A percentile compares a stretch with the other conserved stretches of the same genome.
These are phyloP conservation scores for Tricharina praecox DNA, from an alignment of 495 filamentous ascomycete species.

Conservation along the genomic window DNA sequence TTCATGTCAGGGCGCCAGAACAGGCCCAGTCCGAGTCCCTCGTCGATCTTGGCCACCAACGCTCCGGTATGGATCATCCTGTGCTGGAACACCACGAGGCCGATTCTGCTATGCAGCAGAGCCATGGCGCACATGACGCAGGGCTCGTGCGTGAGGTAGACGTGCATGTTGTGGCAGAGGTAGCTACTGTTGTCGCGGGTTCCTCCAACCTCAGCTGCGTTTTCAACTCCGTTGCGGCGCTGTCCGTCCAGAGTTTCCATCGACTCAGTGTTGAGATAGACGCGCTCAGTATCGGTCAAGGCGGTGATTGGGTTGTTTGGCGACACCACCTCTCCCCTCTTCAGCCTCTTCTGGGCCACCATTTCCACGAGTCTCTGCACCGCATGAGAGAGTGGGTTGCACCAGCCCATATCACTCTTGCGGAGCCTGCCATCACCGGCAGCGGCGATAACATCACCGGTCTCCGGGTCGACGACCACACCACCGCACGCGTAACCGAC, in stretches of 20 bases:
- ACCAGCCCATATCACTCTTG: conserved; percentile 16
- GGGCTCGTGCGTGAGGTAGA: conserved; percentile 87
- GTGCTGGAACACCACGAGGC: conserved; percentile 54
- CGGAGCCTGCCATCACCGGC: conserved; percentile 23
- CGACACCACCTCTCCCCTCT: conserved; percentile 15
- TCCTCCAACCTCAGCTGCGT: background rate
- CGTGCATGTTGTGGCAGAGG: conserved; percentile 75
- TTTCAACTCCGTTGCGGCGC: background rate
- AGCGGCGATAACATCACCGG: conserved; percentile 25
- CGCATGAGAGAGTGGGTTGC: conserved; percentile 38
- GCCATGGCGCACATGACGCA: conserved; percentile 96
- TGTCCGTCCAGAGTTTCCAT: conserved; percentile 4
- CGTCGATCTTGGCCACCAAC: conserved; percentile 23
- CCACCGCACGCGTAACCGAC: conserved; percentile 58
- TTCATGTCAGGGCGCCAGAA: conserved; percentile 90
- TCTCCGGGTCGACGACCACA: conserved; percentile 53
- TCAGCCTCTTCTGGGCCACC: conserved; percentile 47
- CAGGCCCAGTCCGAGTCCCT: conserved; percentile 53
- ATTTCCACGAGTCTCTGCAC: conserved; percentile 76
- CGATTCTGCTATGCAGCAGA: conserved; percentile 76
- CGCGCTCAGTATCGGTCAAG: conserved; percentile 9
- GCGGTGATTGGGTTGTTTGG: conserved; percentile 29
- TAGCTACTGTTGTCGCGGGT: conserved; percentile 39
- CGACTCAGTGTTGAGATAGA: conserved; percentile 10
- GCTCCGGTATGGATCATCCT: conserved; percentile 14